Conservation (phyloP, 139 green algal species). For the Mesostigma viride region DNA sequence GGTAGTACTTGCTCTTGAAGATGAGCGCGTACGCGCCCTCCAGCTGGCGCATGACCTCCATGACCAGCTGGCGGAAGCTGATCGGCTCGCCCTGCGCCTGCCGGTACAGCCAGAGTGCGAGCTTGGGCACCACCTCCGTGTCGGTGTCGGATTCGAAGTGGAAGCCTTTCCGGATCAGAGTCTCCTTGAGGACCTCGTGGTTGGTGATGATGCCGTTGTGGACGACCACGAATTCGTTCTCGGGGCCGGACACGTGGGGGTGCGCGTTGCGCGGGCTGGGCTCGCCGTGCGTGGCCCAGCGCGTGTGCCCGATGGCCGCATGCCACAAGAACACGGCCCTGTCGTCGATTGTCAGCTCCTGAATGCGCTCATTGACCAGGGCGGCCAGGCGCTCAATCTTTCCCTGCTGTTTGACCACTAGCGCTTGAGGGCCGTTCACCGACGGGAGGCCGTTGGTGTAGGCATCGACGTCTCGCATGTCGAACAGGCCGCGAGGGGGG, state of each 20-base stretch:
- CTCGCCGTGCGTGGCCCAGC: constrained; percentile 91
- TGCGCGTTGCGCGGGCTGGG: constrained; percentile 79
- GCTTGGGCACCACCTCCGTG: constrained; percentile 98
- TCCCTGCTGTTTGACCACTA: constrained; percentile 54
- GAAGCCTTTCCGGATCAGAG: constrained; percentile 55
- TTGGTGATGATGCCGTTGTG: constrained; percentile 99
- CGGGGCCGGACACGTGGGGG: constrained; percentile 54
- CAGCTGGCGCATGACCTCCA: constrained; percentile 88
- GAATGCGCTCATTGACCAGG: neutral
- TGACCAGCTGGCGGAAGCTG: constrained; percentile 53
- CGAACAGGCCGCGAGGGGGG: constrained; percentile 38
- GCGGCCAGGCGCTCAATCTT: constrained; percentile 59
- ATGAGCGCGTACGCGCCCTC: constrained; percentile 94
- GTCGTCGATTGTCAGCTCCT: constrained; percentile 9
- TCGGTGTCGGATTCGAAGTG: constrained; percentile 91
- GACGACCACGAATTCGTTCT: constrained; percentile 87
- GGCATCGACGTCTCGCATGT: constrained; percentile 26
- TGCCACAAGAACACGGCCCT: constrained; percentile 19
- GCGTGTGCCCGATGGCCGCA: constrained; percentile 83
- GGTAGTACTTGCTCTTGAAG: constrained; percentile 86
- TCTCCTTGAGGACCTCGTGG: constrained; percentile 55
- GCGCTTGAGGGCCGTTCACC: constrained; percentile 3
- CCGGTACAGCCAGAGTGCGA: constrained; percentile 84
- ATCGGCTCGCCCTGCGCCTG: constrained; percentile 24
- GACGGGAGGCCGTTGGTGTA: constrained; percentile 9